A percentile compares a stretch with the other conserved stretches of the same genome.
Evolutionary conservation across 169 alveolate species (phyloP).

Genomic region (Cryptosporidium xiaoi): DNA sequence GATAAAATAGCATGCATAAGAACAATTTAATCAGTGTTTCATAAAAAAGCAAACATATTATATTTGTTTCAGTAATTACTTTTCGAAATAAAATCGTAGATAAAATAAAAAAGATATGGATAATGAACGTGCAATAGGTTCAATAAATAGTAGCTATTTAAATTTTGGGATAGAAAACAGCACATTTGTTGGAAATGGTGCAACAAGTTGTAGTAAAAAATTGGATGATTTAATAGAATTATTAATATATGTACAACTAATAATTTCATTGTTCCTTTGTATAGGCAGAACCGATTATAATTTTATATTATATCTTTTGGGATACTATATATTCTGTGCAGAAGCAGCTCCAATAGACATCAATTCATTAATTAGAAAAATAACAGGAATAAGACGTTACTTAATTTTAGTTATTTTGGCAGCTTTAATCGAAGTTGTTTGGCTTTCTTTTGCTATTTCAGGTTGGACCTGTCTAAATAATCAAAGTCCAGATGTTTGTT

Average conservation of each 20-base stretch:
- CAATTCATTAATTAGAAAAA: constrained; percentile 56
- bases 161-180: too few relatives aligned
- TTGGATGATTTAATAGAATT: constrained; percentile 32
- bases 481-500: constrained; percentile 57
- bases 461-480: constrained; percentile 65
- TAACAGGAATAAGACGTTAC: constrained; percentile 65
- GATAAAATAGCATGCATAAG: too few relatives aligned
- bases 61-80: too few relatives aligned
- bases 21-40: too few relatives aligned
- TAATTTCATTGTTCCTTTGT: constrained; percentile 51
- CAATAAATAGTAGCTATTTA: too few relatives aligned
- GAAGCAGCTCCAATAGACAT: constrained; percentile 64
- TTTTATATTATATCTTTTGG: constrained; percentile 48
- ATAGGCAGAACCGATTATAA: constrained; percentile 65
- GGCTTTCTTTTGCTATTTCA: constrained; percentile 66
- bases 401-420: constrained; percentile 35
- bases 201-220: background rate
- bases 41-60: too few relatives aligned
- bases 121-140: constrained; percentile 19
- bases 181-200: background rate
- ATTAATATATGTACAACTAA: constrained; percentile 48
- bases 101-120: constrained; percentile 36
- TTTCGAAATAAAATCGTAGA: background rate
- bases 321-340: constrained; percentile 57
- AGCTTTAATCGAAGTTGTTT: constrained; percentile 29